Evolutionary conservation across 352 stramenopile species (phyloP).

Genomic region (Phytophthora sojae): DNA sequence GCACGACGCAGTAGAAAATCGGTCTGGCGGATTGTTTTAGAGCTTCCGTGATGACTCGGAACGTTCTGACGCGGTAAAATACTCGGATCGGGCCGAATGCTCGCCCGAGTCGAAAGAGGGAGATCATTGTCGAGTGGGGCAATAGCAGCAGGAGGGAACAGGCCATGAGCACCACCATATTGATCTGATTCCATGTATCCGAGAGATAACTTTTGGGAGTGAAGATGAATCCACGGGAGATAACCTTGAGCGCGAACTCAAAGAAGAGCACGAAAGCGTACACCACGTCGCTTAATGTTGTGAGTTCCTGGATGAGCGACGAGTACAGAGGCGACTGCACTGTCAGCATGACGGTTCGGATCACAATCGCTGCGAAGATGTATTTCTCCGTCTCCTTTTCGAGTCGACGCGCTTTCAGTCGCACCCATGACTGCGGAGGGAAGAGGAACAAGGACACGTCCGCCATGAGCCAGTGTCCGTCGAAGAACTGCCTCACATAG

Average conservation of each 20-base stretch:
- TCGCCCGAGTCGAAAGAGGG: slow-evolving; percentile 74
- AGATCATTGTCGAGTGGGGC: slow-evolving; percentile 78
- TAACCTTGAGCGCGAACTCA: slow-evolving; percentile 87
- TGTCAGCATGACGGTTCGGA: slow-evolving; percentile 76
- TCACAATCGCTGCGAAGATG: slow-evolving; percentile 83
- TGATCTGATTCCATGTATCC: slow-evolving; percentile 86
- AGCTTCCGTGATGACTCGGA: slow-evolving; percentile 86
- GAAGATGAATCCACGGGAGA: slow-evolving; percentile 80
- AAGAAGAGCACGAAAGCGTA: slow-evolving; percentile 82
- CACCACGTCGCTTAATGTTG: slow-evolving; percentile 70
- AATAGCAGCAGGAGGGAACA: slow-evolving; percentile 79
- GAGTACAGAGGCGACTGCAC: slow-evolving; percentile 84
- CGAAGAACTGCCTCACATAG: slow-evolving; percentile 64
- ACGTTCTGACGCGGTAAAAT: slow-evolving; percentile 87
- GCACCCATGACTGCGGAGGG: slow-evolving; percentile 70
- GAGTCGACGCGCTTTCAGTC: slow-evolving; percentile 68
- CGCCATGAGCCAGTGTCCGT: slow-evolving; percentile 75
- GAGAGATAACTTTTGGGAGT: slow-evolving; percentile 85
- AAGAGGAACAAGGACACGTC: slow-evolving; percentile 87
- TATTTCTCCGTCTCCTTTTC: slow-evolving; percentile 89
- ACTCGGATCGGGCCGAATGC: slow-evolving; percentile 86
- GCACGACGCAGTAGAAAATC: slow-evolving; percentile 85
- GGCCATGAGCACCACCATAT: slow-evolving; percentile 82
- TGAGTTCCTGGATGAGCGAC: slow-evolving; percentile 83
- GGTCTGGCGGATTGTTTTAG: slow-evolving; percentile 76